These are phyloP conservation scores for Dactylellina leptospora DNA, from an alignment of 2,329 filamentous ascomycete species.

Conservation along the genomic window DNA sequence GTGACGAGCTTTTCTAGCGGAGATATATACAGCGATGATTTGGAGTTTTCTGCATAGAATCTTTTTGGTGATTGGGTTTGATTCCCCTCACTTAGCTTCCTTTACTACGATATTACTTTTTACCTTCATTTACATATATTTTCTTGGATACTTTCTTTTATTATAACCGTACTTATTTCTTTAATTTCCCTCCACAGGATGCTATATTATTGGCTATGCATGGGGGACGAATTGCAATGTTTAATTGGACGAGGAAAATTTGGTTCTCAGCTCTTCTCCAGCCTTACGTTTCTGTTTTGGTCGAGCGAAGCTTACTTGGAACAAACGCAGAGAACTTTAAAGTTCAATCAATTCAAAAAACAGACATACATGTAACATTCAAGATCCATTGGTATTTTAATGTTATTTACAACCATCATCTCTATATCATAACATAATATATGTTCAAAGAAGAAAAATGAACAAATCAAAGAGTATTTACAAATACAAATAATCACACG, in stretches of 20 bases:
- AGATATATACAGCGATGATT: conserved; percentile 3
- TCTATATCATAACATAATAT: conserved; percentile 12
- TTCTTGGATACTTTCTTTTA: neutral
- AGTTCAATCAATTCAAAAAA: no score
- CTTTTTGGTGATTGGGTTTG: neutral
- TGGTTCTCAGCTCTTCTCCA: neutral
- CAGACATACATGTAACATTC: no score
- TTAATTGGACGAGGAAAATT: neutral
- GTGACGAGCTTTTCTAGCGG: neutral
- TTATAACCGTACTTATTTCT: neutral
- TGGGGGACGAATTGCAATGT: neutral
- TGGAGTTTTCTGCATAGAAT: neutral
- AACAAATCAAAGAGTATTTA: conserved; percentile 10
- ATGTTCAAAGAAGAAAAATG: conserved; percentile 12
- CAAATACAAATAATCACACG: neutral
- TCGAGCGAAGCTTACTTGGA: no score
- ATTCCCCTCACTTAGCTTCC: neutral
- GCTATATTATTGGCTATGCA: neutral
- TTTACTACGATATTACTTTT: neutral
- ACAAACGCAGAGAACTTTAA: no score
- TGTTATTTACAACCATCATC: neutral
- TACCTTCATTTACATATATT: neutral
- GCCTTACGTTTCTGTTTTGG: no score
- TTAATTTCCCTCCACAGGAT: neutral
- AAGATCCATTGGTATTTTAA: no score